Evolutionary conservation across 345 rosid species (phyloP).

Genomic region (Kandelia obovata): DNA sequence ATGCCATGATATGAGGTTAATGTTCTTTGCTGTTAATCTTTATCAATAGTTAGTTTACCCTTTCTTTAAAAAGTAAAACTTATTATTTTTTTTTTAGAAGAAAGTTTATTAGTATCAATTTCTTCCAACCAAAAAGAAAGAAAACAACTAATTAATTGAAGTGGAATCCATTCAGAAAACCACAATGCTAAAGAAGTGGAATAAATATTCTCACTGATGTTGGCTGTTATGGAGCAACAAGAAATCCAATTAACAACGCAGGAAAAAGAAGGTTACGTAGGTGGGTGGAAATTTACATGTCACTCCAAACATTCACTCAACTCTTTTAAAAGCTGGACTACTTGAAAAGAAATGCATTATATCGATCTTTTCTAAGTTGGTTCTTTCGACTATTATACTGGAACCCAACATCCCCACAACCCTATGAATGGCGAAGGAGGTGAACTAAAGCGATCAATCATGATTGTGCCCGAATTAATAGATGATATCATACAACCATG

Average conservation of each 20-base stretch:
- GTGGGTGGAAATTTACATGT: not conserved
- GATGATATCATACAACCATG: conserved; percentile 13
- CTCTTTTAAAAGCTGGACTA: not conserved
- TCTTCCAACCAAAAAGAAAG: not conserved
- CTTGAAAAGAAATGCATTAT: not conserved
- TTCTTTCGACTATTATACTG: conserved; percentile 17
- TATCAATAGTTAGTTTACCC: no score
- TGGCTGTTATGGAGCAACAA: not conserved
- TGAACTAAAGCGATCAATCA: conserved; percentile 4
- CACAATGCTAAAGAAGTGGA: not conserved
- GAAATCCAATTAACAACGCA: not conserved
- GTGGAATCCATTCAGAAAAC: not conserved
- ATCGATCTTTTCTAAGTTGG: conserved; percentile 10
- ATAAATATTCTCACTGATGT: not conserved
- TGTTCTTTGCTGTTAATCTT: no score
- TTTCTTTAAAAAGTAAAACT: no score
- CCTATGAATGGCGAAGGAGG: not conserved
- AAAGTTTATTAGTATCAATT: not conserved
- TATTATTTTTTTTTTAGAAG: no score
- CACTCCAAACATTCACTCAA: not conserved
- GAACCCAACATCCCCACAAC: not conserved
- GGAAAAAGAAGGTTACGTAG: not conserved
- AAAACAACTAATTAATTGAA: not conserved
- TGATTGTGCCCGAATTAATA: conserved; percentile 9
- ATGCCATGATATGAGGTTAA: no score